Conservation (phyloP, 1,284 basidiomycete species). For the Coniferiporia sulphurascens region DNA sequence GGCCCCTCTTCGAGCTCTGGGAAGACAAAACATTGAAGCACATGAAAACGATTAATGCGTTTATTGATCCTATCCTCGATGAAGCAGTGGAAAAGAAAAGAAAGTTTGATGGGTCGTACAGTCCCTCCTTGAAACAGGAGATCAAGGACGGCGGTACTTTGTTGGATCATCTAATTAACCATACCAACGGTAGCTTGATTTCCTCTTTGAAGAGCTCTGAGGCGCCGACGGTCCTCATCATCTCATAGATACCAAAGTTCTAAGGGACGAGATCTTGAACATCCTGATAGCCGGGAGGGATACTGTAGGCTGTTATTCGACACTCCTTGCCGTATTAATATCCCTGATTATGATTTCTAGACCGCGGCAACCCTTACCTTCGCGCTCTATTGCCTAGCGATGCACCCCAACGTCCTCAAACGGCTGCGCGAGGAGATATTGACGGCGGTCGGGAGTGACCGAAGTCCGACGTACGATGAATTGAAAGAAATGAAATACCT, state of each 20-base stretch:
- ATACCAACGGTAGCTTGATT: conserved; percentile 39
- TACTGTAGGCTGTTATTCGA: conserved; percentile 23
- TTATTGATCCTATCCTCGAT: conserved; percentile 44
- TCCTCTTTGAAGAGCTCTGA: neutral
- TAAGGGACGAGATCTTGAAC: conserved; percentile 34
- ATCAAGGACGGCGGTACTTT: conserved; percentile 38
- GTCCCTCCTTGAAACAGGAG: conserved; percentile 22
- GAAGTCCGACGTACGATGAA: conserved; percentile 34
- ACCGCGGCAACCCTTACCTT: conserved; percentile 36
- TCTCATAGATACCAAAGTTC: conserved; percentile 25
- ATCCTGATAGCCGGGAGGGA: conserved; percentile 34
- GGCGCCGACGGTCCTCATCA: neutral
- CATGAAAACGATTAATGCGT: conserved; percentile 46
- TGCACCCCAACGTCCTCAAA: conserved; percentile 31
- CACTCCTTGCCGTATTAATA: neutral
- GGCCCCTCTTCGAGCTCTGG: conserved; percentile 47
- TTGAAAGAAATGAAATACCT: conserved; percentile 39
- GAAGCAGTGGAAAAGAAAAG: conserved; percentile 39
- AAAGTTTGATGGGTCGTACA: neutral
- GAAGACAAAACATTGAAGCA: conserved; percentile 38
- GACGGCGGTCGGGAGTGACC: conserved; percentile 27
- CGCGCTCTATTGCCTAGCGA: conserved; percentile 34
- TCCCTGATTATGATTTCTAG: conserved; percentile 15
- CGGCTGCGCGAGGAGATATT: conserved; percentile 37
- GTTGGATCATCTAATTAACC: conserved; percentile 45